A percentile compares a stretch with the other conserved stretches of the same genome.
phyloP scores from a whole-genome alignment of 2,329 filamentous ascomycete species.

The Sporothrix globosa region DNA sequence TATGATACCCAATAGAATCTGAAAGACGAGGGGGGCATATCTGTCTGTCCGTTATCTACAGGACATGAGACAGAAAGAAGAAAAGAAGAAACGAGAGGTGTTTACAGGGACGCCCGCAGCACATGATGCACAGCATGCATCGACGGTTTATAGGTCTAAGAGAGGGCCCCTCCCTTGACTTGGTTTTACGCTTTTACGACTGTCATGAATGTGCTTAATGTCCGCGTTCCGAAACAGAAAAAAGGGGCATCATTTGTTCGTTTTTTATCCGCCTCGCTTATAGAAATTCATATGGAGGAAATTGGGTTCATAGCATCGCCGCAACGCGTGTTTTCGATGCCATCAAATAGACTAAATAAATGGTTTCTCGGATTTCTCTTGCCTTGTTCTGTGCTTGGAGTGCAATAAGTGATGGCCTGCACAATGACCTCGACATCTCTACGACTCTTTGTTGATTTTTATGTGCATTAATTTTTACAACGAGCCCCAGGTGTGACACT shows the following conservation, averaged over 20 bases:
- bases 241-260: constrained; percentile 40
- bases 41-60: constrained; percentile 38
- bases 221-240: constrained; percentile 41
- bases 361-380: constrained; percentile 63
- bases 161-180: constrained; percentile 41
- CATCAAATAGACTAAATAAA: constrained; percentile 63
- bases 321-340: constrained; percentile 43
- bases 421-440: too few species aligned
- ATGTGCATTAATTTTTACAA: too few species aligned
- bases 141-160: constrained; percentile 41
- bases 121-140: constrained; percentile 36
- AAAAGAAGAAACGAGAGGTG: constrained; percentile 33
- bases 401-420: not conserved
- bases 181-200: constrained; percentile 45
- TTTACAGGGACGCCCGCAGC: constrained; percentile 36
- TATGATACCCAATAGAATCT: constrained; percentile 49
- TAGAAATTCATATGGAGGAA: constrained; percentile 38
- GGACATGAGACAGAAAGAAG: constrained; percentile 30
- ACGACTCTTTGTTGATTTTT: not conserved
- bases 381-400: not conserved
- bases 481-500: too few species aligned
- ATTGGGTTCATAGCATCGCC: constrained; percentile 43
- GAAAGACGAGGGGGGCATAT: constrained; percentile 40
- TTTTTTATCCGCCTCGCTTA: constrained; percentile 36
- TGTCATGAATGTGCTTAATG: constrained; percentile 48